Evolutionary conservation across 75 land plant species (phyloP).

Genomic region (Selaginella tamariscina): DNA sequence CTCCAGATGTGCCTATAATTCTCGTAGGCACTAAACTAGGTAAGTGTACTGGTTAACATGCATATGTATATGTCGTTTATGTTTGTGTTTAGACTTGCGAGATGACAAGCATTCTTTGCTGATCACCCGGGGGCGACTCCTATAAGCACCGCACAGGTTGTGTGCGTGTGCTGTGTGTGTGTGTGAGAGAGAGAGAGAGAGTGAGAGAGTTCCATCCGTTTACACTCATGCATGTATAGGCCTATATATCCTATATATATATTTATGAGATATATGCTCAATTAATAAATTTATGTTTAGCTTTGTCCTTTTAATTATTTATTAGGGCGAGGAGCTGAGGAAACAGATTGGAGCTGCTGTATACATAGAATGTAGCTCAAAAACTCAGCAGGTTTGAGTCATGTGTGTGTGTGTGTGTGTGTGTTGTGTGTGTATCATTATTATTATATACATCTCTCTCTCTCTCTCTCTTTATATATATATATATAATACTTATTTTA

Average conservation of each 20-base stretch:
- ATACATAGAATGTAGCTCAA: conserved; percentile 78
- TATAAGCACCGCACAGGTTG: neutral
- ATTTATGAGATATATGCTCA: neutral
- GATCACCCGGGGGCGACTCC: neutral
- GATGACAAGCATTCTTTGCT: neutral
- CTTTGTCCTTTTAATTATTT: neutral
- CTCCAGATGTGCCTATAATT: conserved; percentile 57
- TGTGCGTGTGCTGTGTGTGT: no score
- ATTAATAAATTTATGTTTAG: neutral
- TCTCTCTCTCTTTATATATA: neutral
- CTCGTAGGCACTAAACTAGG: conserved; percentile 65
- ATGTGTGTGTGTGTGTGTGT: neutral
- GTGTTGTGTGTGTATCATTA: no score
- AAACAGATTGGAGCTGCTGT: conserved; percentile 60
- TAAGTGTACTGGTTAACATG: conserved; percentile 8
- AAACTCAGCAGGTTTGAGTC: conserved; percentile 62
- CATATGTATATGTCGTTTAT: neutral
- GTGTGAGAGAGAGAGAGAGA: no score
- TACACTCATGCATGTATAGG: no score
- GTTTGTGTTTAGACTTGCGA: neutral
- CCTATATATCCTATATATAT: neutral
- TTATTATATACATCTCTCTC: no score
- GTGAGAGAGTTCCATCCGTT: no score
- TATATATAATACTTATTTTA: neutral
- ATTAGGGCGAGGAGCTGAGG: conserved; percentile 73